phyloP scores from a whole-genome alignment of 495 filamentous ascomycete genomes.

The Arthonia radiata region DNA sequence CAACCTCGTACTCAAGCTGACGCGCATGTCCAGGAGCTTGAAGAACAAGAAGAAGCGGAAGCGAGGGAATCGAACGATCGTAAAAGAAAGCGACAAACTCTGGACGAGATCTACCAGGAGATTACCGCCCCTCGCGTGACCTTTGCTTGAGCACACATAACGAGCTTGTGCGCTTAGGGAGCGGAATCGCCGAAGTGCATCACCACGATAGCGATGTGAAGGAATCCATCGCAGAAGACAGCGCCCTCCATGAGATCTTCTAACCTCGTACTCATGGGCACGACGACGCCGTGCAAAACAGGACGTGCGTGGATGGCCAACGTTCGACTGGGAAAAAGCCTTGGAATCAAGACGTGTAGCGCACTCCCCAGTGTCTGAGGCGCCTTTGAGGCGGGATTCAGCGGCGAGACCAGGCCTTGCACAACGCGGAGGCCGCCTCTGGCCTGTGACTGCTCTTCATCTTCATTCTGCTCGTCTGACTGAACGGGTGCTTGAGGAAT shows the following conservation, averaged over 20 bases:
- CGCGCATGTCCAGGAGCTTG: conserved; percentile 10
- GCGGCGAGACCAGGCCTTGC: conserved; percentile 13
- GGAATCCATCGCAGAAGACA: conserved; percentile 79
- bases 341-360: conserved; percentile 51
- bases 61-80: conserved; percentile 25
- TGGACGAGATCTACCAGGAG: conserved; percentile 30
- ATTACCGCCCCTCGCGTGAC: conserved; percentile 28
- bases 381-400: conserved; percentile 31
- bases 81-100: conserved; percentile 16
- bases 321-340: conserved; percentile 65
- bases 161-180: too few species aligned
- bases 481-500: conserved; percentile 40
- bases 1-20: conserved; percentile 25
- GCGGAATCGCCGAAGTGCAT: too few species aligned
- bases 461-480: conserved; percentile 11
- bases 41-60: conserved; percentile 19
- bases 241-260: conserved; percentile 63
- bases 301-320: conserved; percentile 78
- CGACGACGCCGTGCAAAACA: conserved; percentile 63
- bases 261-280: conserved; percentile 61
- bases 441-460: conserved; percentile 20
- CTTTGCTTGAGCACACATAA: conserved; percentile 10
- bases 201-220: conserved; percentile 70
- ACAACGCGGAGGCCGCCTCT: conserved; percentile 24
- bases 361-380: conserved; percentile 60